Conservation (phyloP, 23 red algal genomes). For the Agarophyton chilense region DNA sequence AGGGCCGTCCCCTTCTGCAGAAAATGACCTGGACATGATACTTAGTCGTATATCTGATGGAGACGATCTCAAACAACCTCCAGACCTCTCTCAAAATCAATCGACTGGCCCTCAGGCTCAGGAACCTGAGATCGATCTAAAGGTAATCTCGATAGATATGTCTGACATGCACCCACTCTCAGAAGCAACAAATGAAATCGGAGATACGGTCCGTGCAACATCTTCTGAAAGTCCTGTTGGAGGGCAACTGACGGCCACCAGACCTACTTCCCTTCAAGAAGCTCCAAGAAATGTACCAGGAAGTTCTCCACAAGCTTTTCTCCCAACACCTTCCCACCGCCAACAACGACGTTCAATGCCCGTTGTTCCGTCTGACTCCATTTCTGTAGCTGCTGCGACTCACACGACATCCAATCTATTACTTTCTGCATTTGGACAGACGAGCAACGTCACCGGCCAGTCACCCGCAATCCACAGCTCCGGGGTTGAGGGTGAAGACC, state of each 20-base stretch:
- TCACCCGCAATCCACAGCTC: neutral
- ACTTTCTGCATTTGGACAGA: conserved; percentile 1
- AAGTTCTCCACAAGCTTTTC: neutral
- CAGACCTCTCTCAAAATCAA: neutral
- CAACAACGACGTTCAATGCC: conserved; percentile 8
- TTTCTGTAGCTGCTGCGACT: neutral
- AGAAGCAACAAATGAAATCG: neutral
- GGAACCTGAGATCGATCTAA: neutral
- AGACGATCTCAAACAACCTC: neutral
- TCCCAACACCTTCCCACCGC: neutral
- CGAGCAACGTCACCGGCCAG: neutral
- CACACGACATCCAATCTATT: neutral
- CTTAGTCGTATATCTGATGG: conserved; percentile 26
- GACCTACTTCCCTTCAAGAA: neutral
- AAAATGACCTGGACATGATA: conserved; percentile 19
- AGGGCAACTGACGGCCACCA: neutral
- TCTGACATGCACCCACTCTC: neutral
- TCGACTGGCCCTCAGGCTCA: neutral
- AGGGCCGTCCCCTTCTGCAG: neutral
- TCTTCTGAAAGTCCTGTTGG: neutral
- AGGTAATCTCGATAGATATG: neutral
- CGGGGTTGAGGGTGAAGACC: neutral
- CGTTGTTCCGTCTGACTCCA: neutral
- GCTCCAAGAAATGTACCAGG: neutral
- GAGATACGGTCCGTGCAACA: neutral